Evolutionary conservation across 2,329 filamentous ascomycete species (phyloP).

Genomic region (Ophiostoma piceae): DNA sequence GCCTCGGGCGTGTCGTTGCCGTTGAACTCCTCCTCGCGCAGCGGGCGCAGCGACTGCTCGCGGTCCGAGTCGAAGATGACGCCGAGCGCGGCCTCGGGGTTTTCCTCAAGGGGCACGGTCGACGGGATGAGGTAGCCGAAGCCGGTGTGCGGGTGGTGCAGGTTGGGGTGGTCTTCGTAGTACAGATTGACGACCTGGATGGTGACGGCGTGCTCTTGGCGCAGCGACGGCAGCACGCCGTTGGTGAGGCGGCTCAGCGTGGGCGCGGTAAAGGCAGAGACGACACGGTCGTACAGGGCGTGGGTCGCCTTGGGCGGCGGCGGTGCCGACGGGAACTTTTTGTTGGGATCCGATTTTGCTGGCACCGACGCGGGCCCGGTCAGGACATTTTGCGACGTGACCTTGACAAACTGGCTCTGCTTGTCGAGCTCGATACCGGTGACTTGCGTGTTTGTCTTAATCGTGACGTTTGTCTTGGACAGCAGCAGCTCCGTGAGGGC

Average conservation of each 20-base stretch:
- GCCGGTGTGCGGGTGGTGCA: conserved; percentile 59
- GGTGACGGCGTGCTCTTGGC: conserved; percentile 60
- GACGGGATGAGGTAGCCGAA: conserved; percentile 91
- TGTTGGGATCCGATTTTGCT: not conserved
- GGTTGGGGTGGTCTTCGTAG: conserved; percentile 55
- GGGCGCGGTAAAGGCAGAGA: conserved; percentile 58
- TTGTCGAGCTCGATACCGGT: conserved; percentile 40
- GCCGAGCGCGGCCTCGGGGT: conserved; percentile 53
- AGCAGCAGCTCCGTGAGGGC: conserved; percentile 49
- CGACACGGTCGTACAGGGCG: conserved; percentile 49
- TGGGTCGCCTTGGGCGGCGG: conserved; percentile 16
- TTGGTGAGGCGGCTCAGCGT: conserved; percentile 36
- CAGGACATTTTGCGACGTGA: not conserved
- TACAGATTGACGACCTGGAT: conserved; percentile 93
- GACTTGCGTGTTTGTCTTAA: conserved; percentile 49
- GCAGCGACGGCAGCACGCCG: conserved; percentile 44
- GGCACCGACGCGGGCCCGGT: not conserved
- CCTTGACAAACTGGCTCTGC: conserved; percentile 9
- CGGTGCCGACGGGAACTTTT: conserved; percentile 18
- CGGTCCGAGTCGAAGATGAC: conserved; percentile 85
- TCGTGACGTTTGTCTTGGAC: conserved; percentile 52
- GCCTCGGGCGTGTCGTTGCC: conserved; percentile 11
- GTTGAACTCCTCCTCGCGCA: conserved; percentile 15
- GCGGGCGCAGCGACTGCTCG: conserved; percentile 29
- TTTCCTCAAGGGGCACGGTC: conserved; percentile 37